Evolutionary conservation across 1,284 basidiomycete species (phyloP).

Genomic region (Apiotrichum montevideense): DNA sequence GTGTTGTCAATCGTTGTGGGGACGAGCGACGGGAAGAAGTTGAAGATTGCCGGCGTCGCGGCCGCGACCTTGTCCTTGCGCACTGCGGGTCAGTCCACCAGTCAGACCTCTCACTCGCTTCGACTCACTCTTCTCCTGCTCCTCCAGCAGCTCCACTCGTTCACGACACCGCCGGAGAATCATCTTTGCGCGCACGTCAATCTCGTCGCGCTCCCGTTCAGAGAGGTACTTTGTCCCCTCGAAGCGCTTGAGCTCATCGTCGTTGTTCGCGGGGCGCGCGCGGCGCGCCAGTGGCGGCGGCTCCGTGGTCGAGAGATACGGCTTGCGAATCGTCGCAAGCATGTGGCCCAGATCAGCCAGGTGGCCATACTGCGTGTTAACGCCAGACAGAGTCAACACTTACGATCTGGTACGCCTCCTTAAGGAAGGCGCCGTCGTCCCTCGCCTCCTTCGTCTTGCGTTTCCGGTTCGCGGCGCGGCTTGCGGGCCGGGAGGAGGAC

Average conservation of each 20-base stretch:
- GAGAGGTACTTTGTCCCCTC: slow-evolving; percentile 48
- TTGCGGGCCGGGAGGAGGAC: slow-evolving; percentile 15
- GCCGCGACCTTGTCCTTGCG: slow-evolving; percentile 23
- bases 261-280: slow-evolving; percentile 7
- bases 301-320: slow-evolving; percentile 40
- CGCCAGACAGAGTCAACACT: slow-evolving; percentile 5
- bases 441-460: not conserved
- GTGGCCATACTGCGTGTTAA: slow-evolving; percentile 33
- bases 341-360: slow-evolving; percentile 31
- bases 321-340: slow-evolving; percentile 38
- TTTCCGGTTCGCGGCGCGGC: slow-evolving; percentile 3
- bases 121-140: slow-evolving; percentile 49
- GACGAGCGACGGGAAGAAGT: slow-evolving; percentile 42
- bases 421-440: slow-evolving; percentile 34
- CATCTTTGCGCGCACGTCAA: slow-evolving; percentile 53
- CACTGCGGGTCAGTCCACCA: slow-evolving; percentile 7
- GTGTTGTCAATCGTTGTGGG: slow-evolving; percentile 20
- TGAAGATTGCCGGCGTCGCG: slow-evolving; percentile 23
- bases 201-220: slow-evolving; percentile 54
- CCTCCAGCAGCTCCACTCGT: slow-evolving; percentile 50
- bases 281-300: slow-evolving; percentile 30
- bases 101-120: not conserved
- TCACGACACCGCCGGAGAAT: slow-evolving; percentile 52
- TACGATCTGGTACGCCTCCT: slow-evolving; percentile 45
- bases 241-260: slow-evolving; percentile 31